These are phyloP conservation scores for Mrakia blollopis DNA, from an alignment of 768 basidiomycete species.

Conservation along the genomic window DNA sequence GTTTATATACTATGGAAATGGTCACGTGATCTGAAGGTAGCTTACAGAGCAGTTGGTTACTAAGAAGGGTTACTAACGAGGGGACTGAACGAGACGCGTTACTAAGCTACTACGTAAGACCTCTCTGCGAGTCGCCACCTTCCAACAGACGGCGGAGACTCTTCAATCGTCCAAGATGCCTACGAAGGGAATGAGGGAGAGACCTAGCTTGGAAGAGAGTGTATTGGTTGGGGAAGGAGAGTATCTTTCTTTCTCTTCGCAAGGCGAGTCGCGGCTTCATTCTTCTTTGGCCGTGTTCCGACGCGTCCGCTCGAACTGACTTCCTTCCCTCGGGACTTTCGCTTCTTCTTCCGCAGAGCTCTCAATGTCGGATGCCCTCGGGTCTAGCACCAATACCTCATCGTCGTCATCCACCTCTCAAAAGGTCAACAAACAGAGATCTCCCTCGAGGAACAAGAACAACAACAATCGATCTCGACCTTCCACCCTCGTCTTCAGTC, in stretches of 20 bases:
- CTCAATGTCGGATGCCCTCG: conserved; percentile 12
- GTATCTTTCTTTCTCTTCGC: conserved; percentile 18
- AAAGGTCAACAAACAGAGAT: neutral
- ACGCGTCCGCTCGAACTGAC: neutral
- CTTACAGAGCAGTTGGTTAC: too few relatives aligned
- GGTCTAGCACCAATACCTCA: neutral
- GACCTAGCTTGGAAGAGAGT: conserved; percentile 20
- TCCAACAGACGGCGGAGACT: conserved; percentile 5
- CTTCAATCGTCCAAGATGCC: conserved; percentile 3
- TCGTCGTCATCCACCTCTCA: neutral
- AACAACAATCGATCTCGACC: conserved; percentile 3
- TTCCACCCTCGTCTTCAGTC: conserved; percentile 4
- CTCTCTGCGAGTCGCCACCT: too few relatives aligned
- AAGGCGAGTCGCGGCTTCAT: neutral
- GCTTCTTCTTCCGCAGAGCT: neutral
- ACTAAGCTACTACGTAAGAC: too few relatives aligned
- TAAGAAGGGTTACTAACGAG: too few relatives aligned
- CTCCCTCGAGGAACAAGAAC: neutral
- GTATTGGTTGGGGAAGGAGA: conserved; percentile 14
- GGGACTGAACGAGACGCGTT: too few relatives aligned
- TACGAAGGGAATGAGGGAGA: conserved; percentile 4
- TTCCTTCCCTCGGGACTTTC: too few relatives aligned
- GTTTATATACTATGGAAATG: too few relatives aligned
- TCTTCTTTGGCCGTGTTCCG: neutral
- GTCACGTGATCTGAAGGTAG: too few relatives aligned